Evolutionary conservation across 2,329 filamentous ascomycete genomes (phyloP).

Genomic region (Immersiporthe knoxdaviesiana): DNA sequence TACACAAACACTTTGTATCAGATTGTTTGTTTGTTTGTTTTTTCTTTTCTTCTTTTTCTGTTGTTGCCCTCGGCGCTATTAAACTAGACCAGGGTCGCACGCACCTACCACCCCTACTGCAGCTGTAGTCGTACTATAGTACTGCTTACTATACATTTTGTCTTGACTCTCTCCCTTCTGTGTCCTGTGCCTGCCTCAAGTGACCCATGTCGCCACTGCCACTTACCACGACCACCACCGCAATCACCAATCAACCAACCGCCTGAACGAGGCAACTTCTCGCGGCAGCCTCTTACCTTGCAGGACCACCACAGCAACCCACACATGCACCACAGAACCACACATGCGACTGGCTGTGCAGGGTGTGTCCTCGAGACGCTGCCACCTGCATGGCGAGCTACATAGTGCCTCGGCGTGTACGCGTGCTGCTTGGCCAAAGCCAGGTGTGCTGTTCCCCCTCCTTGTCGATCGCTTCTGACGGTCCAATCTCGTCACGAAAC

Average conservation of each 20-base stretch:
- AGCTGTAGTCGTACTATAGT: background rate
- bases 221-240: background rate
- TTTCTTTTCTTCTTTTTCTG: background rate
- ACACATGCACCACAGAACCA: background rate
- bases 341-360: background rate
- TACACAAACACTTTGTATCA: background rate
- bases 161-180: background rate
- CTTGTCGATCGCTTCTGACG: slow-evolving; percentile 27
- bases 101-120: background rate
- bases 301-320: background rate
- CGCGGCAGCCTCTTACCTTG: background rate
- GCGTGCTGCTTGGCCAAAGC: background rate
- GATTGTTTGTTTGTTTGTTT: background rate
- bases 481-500: slow-evolving; percentile 23
- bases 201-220: background rate
- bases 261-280: background rate
- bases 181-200: background rate
- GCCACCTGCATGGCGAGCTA: slow-evolving; percentile 1
- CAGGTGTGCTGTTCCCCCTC: background rate
- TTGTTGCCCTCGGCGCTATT: background rate
- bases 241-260: background rate
- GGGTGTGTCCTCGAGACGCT: background rate
- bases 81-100: background rate
- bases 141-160: too few relatives aligned
- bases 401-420: slow-evolving; percentile 3